Percentiles rank a stretch among this genome's conserved stretches.
phyloP scores from a whole-genome alignment of 352 stramenopile species.

The Phytophthora pinifolia region DNA sequence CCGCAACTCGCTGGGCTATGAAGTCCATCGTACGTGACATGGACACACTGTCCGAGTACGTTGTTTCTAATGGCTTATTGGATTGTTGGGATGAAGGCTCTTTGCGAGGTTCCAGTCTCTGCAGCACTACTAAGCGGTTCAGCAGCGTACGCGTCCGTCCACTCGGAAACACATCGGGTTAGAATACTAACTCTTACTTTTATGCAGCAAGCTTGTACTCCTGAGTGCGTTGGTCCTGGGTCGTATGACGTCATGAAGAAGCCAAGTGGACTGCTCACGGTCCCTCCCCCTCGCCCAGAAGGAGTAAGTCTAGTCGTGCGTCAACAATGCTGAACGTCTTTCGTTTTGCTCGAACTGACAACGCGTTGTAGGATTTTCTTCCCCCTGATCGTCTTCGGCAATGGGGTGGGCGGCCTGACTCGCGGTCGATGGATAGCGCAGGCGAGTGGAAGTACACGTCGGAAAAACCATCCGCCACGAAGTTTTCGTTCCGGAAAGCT shows the following conservation, averaged over 20 bases:
- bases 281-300: conserved; percentile 22
- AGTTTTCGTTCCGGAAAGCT: conserved; percentile 59
- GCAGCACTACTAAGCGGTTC: conserved; percentile 67
- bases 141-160: conserved; percentile 20
- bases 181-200: neutral
- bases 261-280: conserved; percentile 23
- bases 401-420: conserved; percentile 45
- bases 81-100: conserved; percentile 35
- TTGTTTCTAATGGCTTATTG: neutral
- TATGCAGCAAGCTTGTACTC: conserved; percentile 46
- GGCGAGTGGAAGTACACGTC: conserved; percentile 67
- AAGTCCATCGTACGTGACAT: conserved; percentile 54
- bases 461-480: conserved; percentile 55
- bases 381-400: conserved; percentile 42
- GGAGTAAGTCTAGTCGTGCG: conserved; percentile 14
- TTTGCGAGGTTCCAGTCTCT: conserved; percentile 66
- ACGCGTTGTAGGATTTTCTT: conserved; percentile 13
- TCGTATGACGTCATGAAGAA: conserved; percentile 52
- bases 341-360: neutral
- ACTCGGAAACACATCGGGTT: neutral
- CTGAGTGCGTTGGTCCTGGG: conserved; percentile 50
- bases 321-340: neutral
- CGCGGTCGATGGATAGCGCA: conserved; percentile 50
- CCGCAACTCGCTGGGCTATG: conserved; percentile 55
- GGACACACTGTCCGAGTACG: neutral